Evolutionary conservation across 2,329 filamentous ascomycete genomes (phyloP), one percentile per base, ranked within the genome.

Genomic region (Aspergillus unguis): DNA sequence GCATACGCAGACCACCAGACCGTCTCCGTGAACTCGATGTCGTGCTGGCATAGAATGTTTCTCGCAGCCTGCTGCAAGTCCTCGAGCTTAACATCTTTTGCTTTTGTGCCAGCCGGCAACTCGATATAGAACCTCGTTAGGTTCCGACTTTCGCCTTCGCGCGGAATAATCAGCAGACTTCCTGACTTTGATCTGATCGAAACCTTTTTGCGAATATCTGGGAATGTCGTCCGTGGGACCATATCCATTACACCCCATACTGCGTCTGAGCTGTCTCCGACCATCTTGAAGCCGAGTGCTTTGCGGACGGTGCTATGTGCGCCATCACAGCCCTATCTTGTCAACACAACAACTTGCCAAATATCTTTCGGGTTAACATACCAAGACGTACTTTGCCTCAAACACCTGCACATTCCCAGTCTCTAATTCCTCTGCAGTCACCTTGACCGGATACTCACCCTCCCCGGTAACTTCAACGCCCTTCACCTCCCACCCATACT

Each of bases 1-100:
- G 84, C 80, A 65, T 88, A 90, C 40, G 84, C 82, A 42, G 85
- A 86, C 72, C 88, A 90, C 85, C 86, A 90, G 3, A 69, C 63
- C 2, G 81, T 84, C 49, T 79, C 77, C 1, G 74, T 74, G 47
- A 83, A 76, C 0, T 83, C 77, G 56, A 85, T 72, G 0, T 61
- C 55, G 51, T 83, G 85, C 0, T 82, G 83, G 0, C 66, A 56
- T 46, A 86, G 80, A 37, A 85, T 80, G 0, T 67, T 69, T 33
- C 72, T 69, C 0, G 82, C 82, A 0, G 77, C 74, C 3, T 70
- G 58, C 51, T 85, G 82, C 1, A 86, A 68, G 37, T 81, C 74
- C 26, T 75, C 74, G 0, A 84, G 68, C 2, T 68, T 79, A 33
- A 86, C 79, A 23, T 77, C 72, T 52, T 75, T 79, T 1, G 79